phyloP scores from a whole-genome alignment of 176 grass and related monocot genomes.

The Thinopyrum elongatum region DNA sequence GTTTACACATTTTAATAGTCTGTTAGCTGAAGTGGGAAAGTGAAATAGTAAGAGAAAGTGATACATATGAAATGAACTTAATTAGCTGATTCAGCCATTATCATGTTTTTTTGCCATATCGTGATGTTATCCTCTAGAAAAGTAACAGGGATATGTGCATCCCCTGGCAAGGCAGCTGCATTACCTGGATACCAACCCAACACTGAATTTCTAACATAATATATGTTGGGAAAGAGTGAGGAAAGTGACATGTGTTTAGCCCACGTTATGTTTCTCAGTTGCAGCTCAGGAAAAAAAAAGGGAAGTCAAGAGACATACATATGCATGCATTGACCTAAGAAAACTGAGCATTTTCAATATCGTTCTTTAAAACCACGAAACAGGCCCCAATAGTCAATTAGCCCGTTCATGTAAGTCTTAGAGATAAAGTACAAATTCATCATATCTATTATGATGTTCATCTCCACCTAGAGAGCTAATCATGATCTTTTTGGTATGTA shows the following conservation, averaged over 20 bases:
- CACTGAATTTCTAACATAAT: neutral
- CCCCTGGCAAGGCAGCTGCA: constrained; percentile 4
- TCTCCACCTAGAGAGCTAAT: neutral
- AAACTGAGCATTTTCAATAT: neutral
- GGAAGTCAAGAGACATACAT: neutral
- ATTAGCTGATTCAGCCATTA: neutral
- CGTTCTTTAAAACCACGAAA: neutral
- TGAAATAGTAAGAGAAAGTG: neutral
- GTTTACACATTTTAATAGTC: neutral
- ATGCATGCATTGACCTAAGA: neutral
- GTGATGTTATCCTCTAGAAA: neutral
- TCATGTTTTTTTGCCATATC: neutral
- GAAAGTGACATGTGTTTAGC: neutral
- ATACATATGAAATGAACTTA: neutral
- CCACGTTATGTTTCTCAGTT: neutral
- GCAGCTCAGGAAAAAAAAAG: neutral
- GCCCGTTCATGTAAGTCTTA: neutral
- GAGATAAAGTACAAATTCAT: neutral
- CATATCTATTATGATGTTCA: neutral
- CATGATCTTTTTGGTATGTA: constrained; percentile 7
- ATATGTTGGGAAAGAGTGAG: neutral
- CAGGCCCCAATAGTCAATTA: neutral
- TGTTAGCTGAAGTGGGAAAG: neutral
- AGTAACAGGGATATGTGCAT: neutral
- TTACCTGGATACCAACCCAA: neutral